These are phyloP conservation scores for Trichoderma sp. DNA, from an alignment of 2,329 filamentous ascomycete species.

Conservation along the genomic window DNA sequence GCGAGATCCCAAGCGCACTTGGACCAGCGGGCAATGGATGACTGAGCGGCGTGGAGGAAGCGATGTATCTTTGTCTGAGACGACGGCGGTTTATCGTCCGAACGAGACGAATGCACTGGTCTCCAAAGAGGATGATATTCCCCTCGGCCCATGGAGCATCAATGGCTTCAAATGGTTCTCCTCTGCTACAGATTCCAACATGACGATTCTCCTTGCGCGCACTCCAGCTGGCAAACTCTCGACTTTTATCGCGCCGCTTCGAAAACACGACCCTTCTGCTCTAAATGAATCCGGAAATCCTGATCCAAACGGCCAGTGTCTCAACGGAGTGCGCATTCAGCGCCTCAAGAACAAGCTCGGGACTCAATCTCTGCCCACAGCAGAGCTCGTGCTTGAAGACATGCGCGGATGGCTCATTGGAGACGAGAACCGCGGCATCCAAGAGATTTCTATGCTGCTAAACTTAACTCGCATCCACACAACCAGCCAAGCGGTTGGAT, in stretches of 20 bases:
- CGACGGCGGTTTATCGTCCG: slow-evolving; percentile 48
- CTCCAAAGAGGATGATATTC: slow-evolving; percentile 29
- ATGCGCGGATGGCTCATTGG: slow-evolving; percentile 69
- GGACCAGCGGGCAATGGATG: slow-evolving; percentile 80
- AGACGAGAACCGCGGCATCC: slow-evolving; percentile 64
- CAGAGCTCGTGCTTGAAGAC: slow-evolving; percentile 66
- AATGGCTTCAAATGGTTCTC: slow-evolving; percentile 65
- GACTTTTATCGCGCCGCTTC: slow-evolving; percentile 66
- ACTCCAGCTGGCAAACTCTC: slow-evolving; percentile 53
- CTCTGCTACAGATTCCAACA: slow-evolving; percentile 38
- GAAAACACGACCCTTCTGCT: slow-evolving; percentile 42
- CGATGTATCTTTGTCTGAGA: slow-evolving; percentile 69
- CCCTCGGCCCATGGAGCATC: slow-evolving; percentile 60
- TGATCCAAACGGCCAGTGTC: slow-evolving; percentile 42
- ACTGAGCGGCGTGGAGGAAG: slow-evolving; percentile 70
- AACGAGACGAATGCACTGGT: slow-evolving; percentile 23
- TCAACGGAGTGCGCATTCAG: slow-evolving; percentile 69
- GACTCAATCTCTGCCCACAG: slow-evolving; percentile 69
- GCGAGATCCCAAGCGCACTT: slow-evolving; percentile 52
- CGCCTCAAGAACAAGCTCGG: slow-evolving; percentile 73
- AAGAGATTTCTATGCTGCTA: slow-evolving; percentile 67
- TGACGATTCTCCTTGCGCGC: slow-evolving; percentile 64
- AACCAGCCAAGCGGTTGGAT: slow-evolving; percentile 53
- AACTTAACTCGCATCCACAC: slow-evolving; percentile 66
- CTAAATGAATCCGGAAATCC: slow-evolving; percentile 34